Evolutionary conservation across 1,284 basidiomycete species (phyloP).

Genomic region (Ganoderma leucocontextum): DNA sequence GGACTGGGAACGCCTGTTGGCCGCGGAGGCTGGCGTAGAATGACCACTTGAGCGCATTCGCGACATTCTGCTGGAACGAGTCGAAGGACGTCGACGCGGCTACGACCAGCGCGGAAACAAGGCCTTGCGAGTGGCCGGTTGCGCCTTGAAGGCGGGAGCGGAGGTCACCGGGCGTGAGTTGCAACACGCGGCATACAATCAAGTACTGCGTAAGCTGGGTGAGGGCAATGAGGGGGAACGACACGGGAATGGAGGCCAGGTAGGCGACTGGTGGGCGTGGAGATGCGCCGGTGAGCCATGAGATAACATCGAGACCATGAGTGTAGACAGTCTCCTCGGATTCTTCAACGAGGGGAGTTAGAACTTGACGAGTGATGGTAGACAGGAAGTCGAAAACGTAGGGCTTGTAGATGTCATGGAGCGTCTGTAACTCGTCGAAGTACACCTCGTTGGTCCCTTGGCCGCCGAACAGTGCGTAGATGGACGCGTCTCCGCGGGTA

Average conservation of each 20-base stretch:
- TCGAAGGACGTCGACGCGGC: conserved; percentile 83
- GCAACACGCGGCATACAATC: conserved; percentile 77
- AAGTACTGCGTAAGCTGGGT: conserved; percentile 96
- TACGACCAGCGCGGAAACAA: conserved; percentile 91
- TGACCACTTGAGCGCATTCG: conserved; percentile 90
- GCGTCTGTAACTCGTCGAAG: conserved; percentile 92
- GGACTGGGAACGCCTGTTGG: conserved; percentile 94
- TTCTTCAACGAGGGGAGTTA: conserved; percentile 78
- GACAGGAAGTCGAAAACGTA: conserved; percentile 81
- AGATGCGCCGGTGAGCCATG: conserved; percentile 82
- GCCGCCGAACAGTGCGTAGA: conserved; percentile 97
- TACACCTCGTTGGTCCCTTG: conserved; percentile 99
- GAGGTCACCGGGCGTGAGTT: conserved; percentile 84
- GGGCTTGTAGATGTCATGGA: conserved; percentile 92
- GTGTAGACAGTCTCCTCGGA: conserved; percentile 76
- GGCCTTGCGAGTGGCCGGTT: conserved; percentile 97
- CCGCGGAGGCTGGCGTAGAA: conserved; percentile 95
- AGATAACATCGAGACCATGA: conserved; percentile 83
- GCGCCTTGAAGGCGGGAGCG: conserved; percentile 82
- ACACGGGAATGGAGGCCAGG: conserved; percentile 94
- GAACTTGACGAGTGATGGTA: conserved; percentile 70
- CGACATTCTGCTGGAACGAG: conserved; percentile 77
- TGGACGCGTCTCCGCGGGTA: conserved; percentile 73
- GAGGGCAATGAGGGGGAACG: conserved; percentile 94
- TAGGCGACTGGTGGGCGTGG: conserved; percentile 87